These are phyloP conservation scores for Moricandia moricandioides DNA, from an alignment of 345 rosid genomes.

Conservation along the genomic window DNA sequence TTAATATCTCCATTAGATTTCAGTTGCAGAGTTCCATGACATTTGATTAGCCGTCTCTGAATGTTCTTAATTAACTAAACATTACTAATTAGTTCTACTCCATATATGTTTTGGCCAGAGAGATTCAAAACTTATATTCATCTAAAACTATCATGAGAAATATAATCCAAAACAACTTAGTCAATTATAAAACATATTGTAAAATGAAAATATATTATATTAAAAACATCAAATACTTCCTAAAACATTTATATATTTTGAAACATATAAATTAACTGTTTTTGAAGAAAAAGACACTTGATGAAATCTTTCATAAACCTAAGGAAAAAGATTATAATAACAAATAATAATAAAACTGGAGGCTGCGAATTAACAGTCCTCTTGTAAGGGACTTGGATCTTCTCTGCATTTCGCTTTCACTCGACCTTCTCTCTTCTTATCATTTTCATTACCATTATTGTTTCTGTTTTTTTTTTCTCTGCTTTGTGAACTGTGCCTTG, in stretches of 20 bases:
- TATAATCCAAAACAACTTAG: not conserved
- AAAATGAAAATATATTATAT: not conserved
- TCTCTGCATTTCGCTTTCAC: slow-evolving; percentile 51
- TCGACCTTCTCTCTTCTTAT: slow-evolving; percentile 31
- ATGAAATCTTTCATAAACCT: not conserved
- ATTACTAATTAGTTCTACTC: not conserved
- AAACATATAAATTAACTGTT: not conserved
- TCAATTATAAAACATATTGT: not conserved
- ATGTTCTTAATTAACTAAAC: slow-evolving; percentile 1
- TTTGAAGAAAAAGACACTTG: slow-evolving; percentile 15
- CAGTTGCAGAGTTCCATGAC: not conserved
- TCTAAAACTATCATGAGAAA: not conserved
- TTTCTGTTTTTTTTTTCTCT: slow-evolving; percentile 9
- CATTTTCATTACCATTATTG: slow-evolving; percentile 43
- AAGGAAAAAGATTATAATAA: not conserved
- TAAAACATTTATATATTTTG: not conserved
- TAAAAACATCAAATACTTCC: too few species aligned
- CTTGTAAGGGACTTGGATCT: slow-evolving; percentile 13
- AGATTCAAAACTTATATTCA: not conserved
- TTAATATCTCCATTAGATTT: not conserved
- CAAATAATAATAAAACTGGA: not conserved
- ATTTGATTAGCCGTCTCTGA: not conserved
- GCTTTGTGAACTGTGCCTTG: slow-evolving; percentile 51
- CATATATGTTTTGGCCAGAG: too few species aligned
- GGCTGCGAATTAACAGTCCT: slow-evolving; percentile 13